phyloP scores from a whole-genome alignment of 2,329 filamentous ascomycete genomes.

The Dendryphion nanum region DNA sequence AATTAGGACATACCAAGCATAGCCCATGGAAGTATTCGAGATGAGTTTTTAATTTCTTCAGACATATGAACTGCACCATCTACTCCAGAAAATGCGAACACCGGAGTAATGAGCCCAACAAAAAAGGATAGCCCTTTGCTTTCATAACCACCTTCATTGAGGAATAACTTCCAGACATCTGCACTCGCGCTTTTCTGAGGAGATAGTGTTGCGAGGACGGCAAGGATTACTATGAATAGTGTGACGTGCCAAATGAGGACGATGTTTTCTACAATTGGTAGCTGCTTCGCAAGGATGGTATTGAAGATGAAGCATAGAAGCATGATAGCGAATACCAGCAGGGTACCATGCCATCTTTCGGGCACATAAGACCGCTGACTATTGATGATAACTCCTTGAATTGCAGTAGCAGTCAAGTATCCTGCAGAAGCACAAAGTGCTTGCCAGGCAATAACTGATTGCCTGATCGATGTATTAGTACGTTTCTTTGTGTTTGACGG shows the following conservation, averaged over 20 bases:
- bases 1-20: slow-evolving; percentile 44
- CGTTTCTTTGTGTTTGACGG: too few species aligned
- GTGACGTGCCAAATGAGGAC: slow-evolving; percentile 43
- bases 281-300: slow-evolving; percentile 26
- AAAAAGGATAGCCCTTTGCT: slow-evolving; percentile 38
- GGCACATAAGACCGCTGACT: slow-evolving; percentile 42
- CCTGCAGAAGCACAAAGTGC: slow-evolving; percentile 49
- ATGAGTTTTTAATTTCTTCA: slow-evolving; percentile 45
- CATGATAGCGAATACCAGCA: slow-evolving; percentile 49
- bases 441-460: slow-evolving; percentile 52
- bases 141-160: too few species aligned
- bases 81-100: slow-evolving; percentile 15
- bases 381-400: slow-evolving; percentile 44
- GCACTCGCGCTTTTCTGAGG: slow-evolving; percentile 19
- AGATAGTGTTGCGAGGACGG: slow-evolving; percentile 38
- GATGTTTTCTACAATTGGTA: slow-evolving; percentile 36
- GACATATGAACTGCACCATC: slow-evolving; percentile 45
- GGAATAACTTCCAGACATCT: too few species aligned
- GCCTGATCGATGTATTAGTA: too few species aligned
- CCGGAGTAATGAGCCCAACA: slow-evolving; percentile 41
- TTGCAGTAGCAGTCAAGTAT: slow-evolving; percentile 49
- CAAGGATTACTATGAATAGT: slow-evolving; percentile 46
- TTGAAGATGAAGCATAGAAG: slow-evolving; percentile 46
- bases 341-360: slow-evolving; percentile 48
- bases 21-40: slow-evolving; percentile 41